These are phyloP conservation scores for Myxozyma neglecta DNA, from an alignment of 805 yeast species.

Conservation along the genomic window DNA sequence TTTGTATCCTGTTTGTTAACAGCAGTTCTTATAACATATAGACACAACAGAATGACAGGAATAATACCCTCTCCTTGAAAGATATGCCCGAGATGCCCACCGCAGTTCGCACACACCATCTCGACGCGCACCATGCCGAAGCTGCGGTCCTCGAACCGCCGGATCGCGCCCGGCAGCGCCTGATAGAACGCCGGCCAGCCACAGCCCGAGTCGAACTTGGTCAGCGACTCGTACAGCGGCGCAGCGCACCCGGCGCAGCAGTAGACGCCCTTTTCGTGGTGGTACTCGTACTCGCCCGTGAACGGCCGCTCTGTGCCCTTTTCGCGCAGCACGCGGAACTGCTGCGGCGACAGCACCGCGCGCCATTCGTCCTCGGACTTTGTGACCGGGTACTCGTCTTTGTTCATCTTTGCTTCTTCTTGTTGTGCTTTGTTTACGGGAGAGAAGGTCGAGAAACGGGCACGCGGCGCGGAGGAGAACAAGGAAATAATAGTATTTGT, in stretches of 20 bases:
- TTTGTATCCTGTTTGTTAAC: slow-evolving; percentile 49
- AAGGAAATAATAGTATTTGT: neutral
- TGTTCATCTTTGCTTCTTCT: slow-evolving; percentile 1
- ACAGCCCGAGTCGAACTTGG: slow-evolving; percentile 88
- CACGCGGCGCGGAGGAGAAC: neutral
- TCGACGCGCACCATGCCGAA: slow-evolving; percentile 84
- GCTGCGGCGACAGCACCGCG: slow-evolving; percentile 71
- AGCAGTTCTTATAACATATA: neutral
- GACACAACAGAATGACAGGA: neutral
- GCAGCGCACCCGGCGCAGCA: slow-evolving; percentile 81
- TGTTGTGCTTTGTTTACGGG: neutral
- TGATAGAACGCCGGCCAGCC: slow-evolving; percentile 99
- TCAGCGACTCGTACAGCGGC: slow-evolving; percentile 73
- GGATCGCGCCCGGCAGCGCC: slow-evolving; percentile 79
- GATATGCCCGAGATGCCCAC: slow-evolving; percentile 94
- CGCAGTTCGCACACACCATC: slow-evolving; percentile 84
- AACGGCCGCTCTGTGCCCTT: slow-evolving; percentile 71
- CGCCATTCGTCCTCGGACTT: slow-evolving; percentile 63
- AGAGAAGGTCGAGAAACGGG: no score
- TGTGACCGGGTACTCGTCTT: slow-evolving; percentile 11
- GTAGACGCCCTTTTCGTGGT: slow-evolving; percentile 60
- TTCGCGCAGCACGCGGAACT: slow-evolving; percentile 73
- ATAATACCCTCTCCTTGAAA: slow-evolving; percentile 75
- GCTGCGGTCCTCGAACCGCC: slow-evolving; percentile 57
- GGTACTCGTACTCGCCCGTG: slow-evolving; percentile 56